phyloP scores from a whole-genome alignment of 768 basidiomycete species.

The Mycena floridula region DNA sequence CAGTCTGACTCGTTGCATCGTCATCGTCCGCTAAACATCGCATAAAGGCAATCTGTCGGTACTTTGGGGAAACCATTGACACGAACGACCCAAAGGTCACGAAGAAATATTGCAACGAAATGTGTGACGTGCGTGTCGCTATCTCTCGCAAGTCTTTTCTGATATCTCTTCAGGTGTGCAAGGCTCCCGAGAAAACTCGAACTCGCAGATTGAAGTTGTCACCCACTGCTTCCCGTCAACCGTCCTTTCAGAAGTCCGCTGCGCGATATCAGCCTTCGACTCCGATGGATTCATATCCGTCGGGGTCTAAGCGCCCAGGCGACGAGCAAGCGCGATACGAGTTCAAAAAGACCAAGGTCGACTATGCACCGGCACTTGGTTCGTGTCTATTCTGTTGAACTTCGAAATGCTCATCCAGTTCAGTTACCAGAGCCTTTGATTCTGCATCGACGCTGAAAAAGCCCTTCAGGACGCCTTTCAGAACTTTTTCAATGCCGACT shows the following conservation, averaged over 20 bases:
- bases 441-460: no score
- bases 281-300: neutral
- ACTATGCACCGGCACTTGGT: no score
- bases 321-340: neutral
- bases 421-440: no score
- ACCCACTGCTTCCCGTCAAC: constrained; percentile 22
- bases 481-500: no score
- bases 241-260: neutral
- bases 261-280: constrained; percentile 1
- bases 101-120: constrained; percentile 56
- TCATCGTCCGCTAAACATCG: neutral
- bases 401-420: no score
- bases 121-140: constrained; percentile 66
- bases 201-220: constrained; percentile 46
- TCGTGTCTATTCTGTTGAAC: no score
- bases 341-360: no score
- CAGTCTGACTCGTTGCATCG: constrained; percentile 22
- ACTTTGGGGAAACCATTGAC: constrained; percentile 72
- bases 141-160: neutral
- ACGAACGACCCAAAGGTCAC: constrained; percentile 33
- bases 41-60: constrained; percentile 68
- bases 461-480: no score
- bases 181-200: constrained; percentile 63
- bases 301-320: neutral
- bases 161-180: constrained; percentile 53